phyloP scores from a whole-genome alignment of 208 protist genomes.

The Angomonas desouzai region DNA sequence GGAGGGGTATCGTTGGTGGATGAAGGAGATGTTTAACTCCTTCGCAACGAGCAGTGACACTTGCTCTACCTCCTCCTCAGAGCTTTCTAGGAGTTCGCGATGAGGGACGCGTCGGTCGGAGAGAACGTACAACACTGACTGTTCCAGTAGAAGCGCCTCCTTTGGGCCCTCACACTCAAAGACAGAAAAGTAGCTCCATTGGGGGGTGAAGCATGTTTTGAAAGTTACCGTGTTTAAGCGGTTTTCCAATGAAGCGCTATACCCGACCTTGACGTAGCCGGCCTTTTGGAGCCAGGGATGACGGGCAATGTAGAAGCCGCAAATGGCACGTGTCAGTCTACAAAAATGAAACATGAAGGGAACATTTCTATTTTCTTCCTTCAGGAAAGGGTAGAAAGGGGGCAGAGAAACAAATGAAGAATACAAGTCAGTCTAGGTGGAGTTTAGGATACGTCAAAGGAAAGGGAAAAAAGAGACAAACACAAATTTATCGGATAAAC shows the following conservation, averaged over 20 bases:
- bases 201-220: slow-evolving; percentile 72
- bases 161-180: slow-evolving; percentile 46
- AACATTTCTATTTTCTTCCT: no score
- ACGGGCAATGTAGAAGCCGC: slow-evolving; percentile 66
- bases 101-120: slow-evolving; percentile 42
- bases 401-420: no score
- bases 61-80: slow-evolving; percentile 29
- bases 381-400: no score
- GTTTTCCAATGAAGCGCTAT: slow-evolving; percentile 45
- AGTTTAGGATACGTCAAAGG: no score
- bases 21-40: slow-evolving; percentile 30
- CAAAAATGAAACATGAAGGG: slow-evolving; percentile 19
- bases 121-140: slow-evolving; percentile 65
- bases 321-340: slow-evolving; percentile 12
- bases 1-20: slow-evolving; percentile 12
- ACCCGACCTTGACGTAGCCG: slow-evolving; percentile 70
- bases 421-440: no score
- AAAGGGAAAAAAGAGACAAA: no score
- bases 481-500: no score
- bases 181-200: slow-evolving; percentile 60
- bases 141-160: slow-evolving; percentile 67
- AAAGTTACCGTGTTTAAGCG: slow-evolving; percentile 69
- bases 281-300: slow-evolving; percentile 61
- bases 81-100: slow-evolving; percentile 47
- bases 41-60: slow-evolving; percentile 29